phyloP scores from a whole-genome alignment of 441 rosid species.

The Eutrema salsugineum region DNA sequence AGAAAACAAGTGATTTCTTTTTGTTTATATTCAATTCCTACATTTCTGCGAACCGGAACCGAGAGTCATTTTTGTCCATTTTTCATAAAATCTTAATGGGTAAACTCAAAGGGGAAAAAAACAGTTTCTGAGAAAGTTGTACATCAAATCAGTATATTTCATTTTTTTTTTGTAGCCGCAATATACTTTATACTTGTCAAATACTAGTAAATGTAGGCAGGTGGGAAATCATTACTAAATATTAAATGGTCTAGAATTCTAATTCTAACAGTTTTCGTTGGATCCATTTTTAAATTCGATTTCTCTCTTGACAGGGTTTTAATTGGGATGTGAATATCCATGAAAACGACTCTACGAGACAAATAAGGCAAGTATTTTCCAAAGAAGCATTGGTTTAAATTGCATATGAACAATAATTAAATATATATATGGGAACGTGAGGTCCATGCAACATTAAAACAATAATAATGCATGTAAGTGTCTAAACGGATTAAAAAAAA shows the following conservation, averaged over 20 bases:
- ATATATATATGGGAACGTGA: constrained; percentile 21
- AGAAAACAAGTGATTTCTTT: neutral
- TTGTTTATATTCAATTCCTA: neutral
- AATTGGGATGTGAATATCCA: neutral
- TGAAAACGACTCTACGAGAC: constrained; percentile 1
- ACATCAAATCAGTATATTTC: neutral
- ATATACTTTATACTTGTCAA: neutral
- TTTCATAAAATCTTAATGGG: neutral
- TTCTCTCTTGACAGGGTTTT: neutral
- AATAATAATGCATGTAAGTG: constrained; percentile 17
- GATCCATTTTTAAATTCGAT: neutral
- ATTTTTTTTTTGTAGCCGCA: no score
- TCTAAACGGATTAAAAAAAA: neutral
- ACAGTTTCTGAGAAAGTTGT: neutral
- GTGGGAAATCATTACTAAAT: constrained; percentile 8
- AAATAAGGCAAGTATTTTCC: neutral
- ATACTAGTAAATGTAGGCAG: constrained; percentile 4
- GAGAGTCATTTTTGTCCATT: neutral
- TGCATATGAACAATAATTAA: neutral
- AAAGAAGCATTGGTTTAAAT: neutral
- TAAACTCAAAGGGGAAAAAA: neutral
- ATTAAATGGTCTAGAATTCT: neutral
- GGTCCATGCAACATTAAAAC: constrained; percentile 27
- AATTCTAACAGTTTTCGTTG: no score
- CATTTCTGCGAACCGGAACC: neutral